Conservation (phyloP, 2,329 filamentous ascomycete species). For the Cercospora janseana region DNA sequence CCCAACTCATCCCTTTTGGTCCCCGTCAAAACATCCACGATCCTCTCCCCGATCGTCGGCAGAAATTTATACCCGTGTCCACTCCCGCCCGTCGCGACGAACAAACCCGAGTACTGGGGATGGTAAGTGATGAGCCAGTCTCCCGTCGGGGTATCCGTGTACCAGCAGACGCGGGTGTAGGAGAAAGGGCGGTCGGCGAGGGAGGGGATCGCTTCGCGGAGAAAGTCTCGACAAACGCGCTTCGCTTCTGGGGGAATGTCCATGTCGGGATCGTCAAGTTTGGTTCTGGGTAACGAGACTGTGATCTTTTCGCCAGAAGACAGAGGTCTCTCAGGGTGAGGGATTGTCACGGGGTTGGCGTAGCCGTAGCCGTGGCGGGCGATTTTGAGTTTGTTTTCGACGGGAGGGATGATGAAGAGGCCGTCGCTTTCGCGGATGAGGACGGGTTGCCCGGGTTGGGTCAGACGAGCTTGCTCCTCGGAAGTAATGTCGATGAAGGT, state of each 20-base stretch:
- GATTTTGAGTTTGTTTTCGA: conserved; percentile 46
- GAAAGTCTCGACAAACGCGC: conserved; percentile 58
- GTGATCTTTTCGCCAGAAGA: conserved; percentile 39
- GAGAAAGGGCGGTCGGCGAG: conserved; percentile 46
- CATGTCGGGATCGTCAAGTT: conserved; percentile 42
- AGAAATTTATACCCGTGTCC: conserved; percentile 64
- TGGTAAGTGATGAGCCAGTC: conserved; percentile 57
- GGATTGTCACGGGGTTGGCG: conserved; percentile 47
- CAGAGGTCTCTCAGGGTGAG: conserved; percentile 44
- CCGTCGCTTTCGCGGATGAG: conserved; percentile 69
- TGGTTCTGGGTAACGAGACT: conserved; percentile 52
- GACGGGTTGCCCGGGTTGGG: conserved; percentile 60
- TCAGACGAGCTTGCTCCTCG: conserved; percentile 65
- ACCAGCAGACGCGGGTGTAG: conserved; percentile 54
- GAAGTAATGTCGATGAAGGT: conserved; percentile 73
- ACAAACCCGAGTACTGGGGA: conserved; percentile 51
- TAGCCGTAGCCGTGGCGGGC: conserved; percentile 53
- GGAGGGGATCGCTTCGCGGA: conserved; percentile 53
- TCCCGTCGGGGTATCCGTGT: conserved; percentile 56
- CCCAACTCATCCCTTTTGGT: conserved; percentile 38
- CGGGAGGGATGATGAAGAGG: conserved; percentile 72
- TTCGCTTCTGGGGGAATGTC: conserved; percentile 61
- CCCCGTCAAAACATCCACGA: conserved; percentile 53
- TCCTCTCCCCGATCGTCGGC: conserved; percentile 56
- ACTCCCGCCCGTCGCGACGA: conserved; percentile 60